Evolutionary conservation across 2,329 filamentous ascomycete genomes (phyloP), one percentile per base, ranked within the genome.

Genomic region (Aspergillus tamarii): DNA sequence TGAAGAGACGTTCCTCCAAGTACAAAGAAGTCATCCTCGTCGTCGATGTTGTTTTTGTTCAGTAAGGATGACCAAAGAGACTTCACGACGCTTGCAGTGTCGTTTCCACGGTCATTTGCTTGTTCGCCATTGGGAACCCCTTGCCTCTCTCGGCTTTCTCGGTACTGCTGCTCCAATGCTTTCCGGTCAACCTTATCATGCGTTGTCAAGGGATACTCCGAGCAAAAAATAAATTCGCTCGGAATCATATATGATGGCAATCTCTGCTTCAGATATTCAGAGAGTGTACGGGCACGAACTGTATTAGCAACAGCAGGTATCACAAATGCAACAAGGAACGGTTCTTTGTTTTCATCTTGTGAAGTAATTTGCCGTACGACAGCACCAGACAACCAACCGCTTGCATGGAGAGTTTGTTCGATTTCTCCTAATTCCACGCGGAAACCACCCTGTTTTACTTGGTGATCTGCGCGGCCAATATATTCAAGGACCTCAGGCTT

Each of bases 381-480:
- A 3, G 62, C 61, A 1, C 46, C 48, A 6, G 50, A n/a, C 19
- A 64, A 26, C 28, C 16, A 30, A 14, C 28, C 41, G 21, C 48
- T 64, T 9, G 46, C 26, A 1, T 64, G 48, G 41, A 96, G 80
- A 74, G 93, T 88, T 50, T 83, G 89, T 76, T 96, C 92, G 69
- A 96, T 95, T 67, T 96, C 93, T 63, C 88, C 89, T 57, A 96
- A 87, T 80, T 97, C 93, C 68, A 97, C 94, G 59, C 93, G 86
- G 83, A 96, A 96, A 1, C 93, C 93, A 57, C 92, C 88, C 68
- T 96, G 92, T 82, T 96, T 97, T 81, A 96, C 90, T 76, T 96
- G 93, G 66, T 88, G 85, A 72, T 96, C 93, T 23, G 87, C 87
- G 57, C 93, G 84, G 14, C 93, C 93, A 9, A 89, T 88, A 72